Base-by-base conservation (phyloP, 768 basidiomycete genomes). In the Mycena rebaudengoi region DNA sequence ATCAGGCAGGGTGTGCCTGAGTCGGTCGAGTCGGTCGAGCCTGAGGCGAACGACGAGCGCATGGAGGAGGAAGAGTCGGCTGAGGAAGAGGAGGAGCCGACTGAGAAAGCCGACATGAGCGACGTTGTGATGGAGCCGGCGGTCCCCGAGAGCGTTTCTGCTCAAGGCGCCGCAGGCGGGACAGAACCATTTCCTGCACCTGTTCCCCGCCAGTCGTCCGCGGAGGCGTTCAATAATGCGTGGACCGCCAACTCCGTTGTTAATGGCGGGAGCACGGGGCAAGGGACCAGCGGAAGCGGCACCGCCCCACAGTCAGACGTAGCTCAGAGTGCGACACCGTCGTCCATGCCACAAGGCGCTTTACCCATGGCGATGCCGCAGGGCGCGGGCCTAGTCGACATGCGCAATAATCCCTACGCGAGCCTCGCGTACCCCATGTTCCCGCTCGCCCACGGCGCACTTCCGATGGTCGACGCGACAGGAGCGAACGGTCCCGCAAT, bases 241-340 rank as follows among this genome's bases (percentile, higher is more conserved):
- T 91, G 89, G 89, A 85, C 84, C 54, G 86, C 86, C 16, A 86
- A 86, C 66, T 82, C 81, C 21, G 85, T 81, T 16, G 72, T 78
- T 5, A 67, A 77, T 7, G 80, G 76, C 59, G 49, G 57, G 39
- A 49, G 63, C 20, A 65, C 65, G 28, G n/a, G n/a, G n/a, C n/a
- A n/a, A n/a, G n/a, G n/a, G n/a, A n/a, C n/a, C n/a, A n/a, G n/a
- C n/a, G n/a, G n/a, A n/a, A n/a, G n/a, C n/a, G n/a, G n/a, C n/a
- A n/a, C n/a, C n/a, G n/a, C n/a, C n/a, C n/a, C n/a, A n/a, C n/a
- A n/a, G n/a, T n/a, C n/a, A n/a, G n/a, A n/a, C n/a, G n/a, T n/a
- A n/a, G n/a, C n/a, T n/a, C n/a, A n/a, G n/a, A n/a, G n/a, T n/a
- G n/a, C n/a, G n/a, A n/a, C n/a, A n/a, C n/a, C 30, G 33, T 50